Evolutionary conservation across 768 basidiomycete genomes (phyloP).

Genomic region (Kwoniella bestiolae): DNA sequence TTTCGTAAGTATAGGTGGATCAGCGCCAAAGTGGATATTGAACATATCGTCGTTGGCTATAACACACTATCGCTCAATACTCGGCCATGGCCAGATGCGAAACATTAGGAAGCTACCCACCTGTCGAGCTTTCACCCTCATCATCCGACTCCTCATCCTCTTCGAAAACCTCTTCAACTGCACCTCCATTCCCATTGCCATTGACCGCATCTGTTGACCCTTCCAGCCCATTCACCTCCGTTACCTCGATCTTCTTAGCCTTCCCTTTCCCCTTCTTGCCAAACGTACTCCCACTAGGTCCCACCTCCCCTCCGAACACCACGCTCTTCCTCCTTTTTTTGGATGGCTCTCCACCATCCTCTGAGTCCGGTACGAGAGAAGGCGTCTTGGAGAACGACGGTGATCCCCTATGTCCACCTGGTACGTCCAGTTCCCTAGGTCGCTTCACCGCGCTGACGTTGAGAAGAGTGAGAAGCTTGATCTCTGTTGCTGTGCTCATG

Average conservation of each 20-base stretch:
- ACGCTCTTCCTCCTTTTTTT: slow-evolving; percentile 54
- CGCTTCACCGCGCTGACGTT: slow-evolving; percentile 82
- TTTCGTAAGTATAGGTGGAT: slow-evolving; percentile 59
- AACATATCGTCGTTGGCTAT: slow-evolving; percentile 61
- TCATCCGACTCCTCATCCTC: slow-evolving; percentile 25
- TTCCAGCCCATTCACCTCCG: slow-evolving; percentile 25
- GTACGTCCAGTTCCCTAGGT: slow-evolving; percentile 48
- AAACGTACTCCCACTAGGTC: slow-evolving; percentile 54
- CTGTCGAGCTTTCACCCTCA: slow-evolving; percentile 16
- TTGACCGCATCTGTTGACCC: slow-evolving; percentile 21
- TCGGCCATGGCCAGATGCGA: not conserved
- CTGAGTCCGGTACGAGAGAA: not conserved
- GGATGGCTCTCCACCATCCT: slow-evolving; percentile 51
- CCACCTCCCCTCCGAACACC: slow-evolving; percentile 54
- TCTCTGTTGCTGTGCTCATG: slow-evolving; percentile 51
- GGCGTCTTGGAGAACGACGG: slow-evolving; percentile 11
- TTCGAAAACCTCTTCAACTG: slow-evolving; percentile 3
- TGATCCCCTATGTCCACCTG: slow-evolving; percentile 49
- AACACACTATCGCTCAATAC: not conserved
- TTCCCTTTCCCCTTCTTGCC: slow-evolving; percentile 48
- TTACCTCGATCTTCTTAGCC: slow-evolving; percentile 21
- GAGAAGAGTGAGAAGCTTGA: slow-evolving; percentile 78
- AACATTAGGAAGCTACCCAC: not conserved
- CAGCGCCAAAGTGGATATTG: slow-evolving; percentile 74
- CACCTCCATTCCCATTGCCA: slow-evolving; percentile 17